Evolutionary conservation across 2,329 filamentous ascomycete species (phyloP), one percentile per base, ranked within the genome.

Genomic region (Aspergillus ustus): DNA sequence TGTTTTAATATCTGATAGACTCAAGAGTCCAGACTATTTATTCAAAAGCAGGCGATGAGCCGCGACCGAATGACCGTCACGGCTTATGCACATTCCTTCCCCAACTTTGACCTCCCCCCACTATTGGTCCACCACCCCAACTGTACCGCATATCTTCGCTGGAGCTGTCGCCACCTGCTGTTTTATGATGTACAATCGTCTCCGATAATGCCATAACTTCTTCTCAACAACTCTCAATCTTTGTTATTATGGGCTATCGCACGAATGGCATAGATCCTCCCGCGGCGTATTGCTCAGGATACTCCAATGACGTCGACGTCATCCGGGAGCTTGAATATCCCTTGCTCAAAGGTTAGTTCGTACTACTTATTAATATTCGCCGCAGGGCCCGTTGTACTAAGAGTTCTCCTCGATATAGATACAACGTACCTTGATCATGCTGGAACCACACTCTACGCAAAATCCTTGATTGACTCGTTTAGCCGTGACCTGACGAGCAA

Each of bases 341-440:
- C 20, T 66, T 73, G 34, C 71, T 82, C 28, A 75, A 73, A 67
- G 74, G 78, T 79, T 64, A 17, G 66, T 56, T 11, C 28, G 19
- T 22, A n/a, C 8, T 49, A 13, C 31, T n/a, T 50, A 3, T 9
- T 15, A 17, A 5, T 45, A 50, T 37, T n/a, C 11, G 7, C 5
- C 13, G 5, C 19, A 29, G 15, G 22, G 15, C 3, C 3, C 11
- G 19, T 17, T 20, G n/a, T 45, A 28, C 22, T 53, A 2, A 53
- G 25, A 17, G 59, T 19, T 22, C 50, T 29, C 2, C 9, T 28
- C 31, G 19, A n/a, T 56, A 29, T 22, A 94, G 91, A 85, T 56
- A 87, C 87, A 9, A 83, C 89, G 51, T 98, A 97, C 75, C 88
- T 98, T 60, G 94, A 98, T 70, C 93, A 98, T 89, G 93, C 93